These are phyloP conservation scores for Fagopyrum tataricum DNA, from an alignment of 148 eudicot genomes.

Conservation along the genomic window DNA sequence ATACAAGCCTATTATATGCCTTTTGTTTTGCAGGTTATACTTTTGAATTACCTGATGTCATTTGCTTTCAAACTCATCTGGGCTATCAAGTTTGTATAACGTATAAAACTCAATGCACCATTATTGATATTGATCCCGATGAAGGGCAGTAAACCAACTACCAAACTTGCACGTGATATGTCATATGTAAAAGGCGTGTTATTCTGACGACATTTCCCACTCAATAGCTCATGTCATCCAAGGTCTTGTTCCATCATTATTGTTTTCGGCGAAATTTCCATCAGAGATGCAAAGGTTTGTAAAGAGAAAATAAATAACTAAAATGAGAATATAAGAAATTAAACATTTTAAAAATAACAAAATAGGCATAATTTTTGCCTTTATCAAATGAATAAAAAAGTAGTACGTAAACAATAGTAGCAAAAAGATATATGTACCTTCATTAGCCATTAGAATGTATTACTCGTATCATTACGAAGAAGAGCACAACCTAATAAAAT, in stretches of 20 bases:
- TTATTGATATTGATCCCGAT: neutral
- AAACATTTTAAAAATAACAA: too few species aligned
- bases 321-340: too few species aligned
- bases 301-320: too few species aligned
- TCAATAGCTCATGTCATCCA: constrained; percentile 6
- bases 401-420: too few species aligned
- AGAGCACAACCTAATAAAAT: constrained; percentile 8
- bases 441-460: constrained; percentile 9
- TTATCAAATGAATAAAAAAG: too few species aligned
- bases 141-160: constrained; percentile 1
- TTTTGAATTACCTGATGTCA: neutral
- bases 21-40: neutral
- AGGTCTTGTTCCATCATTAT: too few species aligned
- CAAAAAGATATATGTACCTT: too few species aligned
- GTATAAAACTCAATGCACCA: constrained; percentile 13
- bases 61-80: neutral
- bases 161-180: constrained; percentile 20
- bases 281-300: too few species aligned
- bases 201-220: constrained; percentile 12
- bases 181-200: constrained; percentile 19
- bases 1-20: constrained; percentile 6
- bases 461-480: constrained; percentile 12
- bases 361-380: too few species aligned
- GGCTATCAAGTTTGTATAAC: neutral
- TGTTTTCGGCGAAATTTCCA: too few species aligned